Conservation (phyloP, 129 eudicot species). For the Helianthus tuberosus region DNA sequence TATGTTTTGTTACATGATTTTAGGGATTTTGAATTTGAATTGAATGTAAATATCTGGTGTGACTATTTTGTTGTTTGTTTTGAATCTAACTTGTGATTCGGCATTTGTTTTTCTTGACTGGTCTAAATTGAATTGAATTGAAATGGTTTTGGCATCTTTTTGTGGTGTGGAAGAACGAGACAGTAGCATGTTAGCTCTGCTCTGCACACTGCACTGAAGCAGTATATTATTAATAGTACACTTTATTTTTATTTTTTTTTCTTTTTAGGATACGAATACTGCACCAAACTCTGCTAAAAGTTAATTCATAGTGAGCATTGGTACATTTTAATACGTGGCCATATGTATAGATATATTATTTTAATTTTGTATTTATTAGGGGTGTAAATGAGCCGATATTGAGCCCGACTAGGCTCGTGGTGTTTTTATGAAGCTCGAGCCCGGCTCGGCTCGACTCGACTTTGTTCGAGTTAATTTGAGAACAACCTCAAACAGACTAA, state of each 20-base stretch:
- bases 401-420: no score
- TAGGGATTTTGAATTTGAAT: background rate
- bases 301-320: background rate
- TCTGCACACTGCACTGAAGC: conserved; percentile 4
- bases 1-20: background rate
- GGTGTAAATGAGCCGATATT: no score
- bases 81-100: background rate
- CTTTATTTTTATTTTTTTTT: background rate
- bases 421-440: no score
- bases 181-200: conserved; percentile 24
- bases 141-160: conserved; percentile 24
- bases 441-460: no score
- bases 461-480: no score
- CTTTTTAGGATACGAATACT: background rate
- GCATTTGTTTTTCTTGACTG: background rate
- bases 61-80: background rate
- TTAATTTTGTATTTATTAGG: no score
- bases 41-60: conserved; percentile 10
- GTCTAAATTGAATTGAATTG: background rate
- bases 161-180: conserved; percentile 17
- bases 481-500: no score
- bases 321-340: no score
- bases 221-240: conserved; percentile 12
- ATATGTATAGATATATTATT: no score
- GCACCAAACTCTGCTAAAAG: background rate